A percentile compares a stretch with the other conserved stretches of the same genome.
phyloP scores from a whole-genome alignment of 305 asterid species.

The Fraxinus latifolia region DNA sequence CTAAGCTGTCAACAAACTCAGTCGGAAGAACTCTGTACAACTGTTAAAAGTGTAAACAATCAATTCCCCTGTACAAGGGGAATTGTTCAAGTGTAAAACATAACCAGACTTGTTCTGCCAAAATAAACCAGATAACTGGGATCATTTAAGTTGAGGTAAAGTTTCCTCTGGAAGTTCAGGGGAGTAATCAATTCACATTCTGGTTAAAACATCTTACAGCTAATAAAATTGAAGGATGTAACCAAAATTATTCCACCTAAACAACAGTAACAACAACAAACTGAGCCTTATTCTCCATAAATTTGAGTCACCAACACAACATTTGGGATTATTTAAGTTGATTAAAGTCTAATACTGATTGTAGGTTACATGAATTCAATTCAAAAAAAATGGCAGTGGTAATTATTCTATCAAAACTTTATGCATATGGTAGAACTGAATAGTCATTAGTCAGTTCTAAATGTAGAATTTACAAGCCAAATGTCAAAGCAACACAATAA shows the following conservation, averaged over 20 bases:
- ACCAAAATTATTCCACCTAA: not conserved
- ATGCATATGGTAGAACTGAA: slow-evolving; percentile 15
- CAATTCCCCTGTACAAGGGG: too few relatives aligned
- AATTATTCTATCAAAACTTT: not conserved
- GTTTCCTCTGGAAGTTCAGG: too few relatives aligned
- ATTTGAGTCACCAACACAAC: not conserved
- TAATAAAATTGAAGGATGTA: not conserved
- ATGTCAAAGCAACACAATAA: slow-evolving; percentile 3
- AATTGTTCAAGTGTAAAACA: not conserved
- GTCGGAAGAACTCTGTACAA: not conserved
- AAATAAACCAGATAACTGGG: not conserved
- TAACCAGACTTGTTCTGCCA: not conserved
- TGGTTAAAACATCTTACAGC: not conserved
- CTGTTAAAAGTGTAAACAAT: too few relatives aligned
- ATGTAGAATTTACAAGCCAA: slow-evolving; percentile 18
- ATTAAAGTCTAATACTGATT: not conserved
- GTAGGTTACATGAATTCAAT: not conserved
- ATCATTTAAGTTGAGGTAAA: not conserved
- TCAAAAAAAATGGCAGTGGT: not conserved
- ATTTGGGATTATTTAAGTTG: not conserved
- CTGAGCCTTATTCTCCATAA: not conserved
- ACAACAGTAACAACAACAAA: not conserved
- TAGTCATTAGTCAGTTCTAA: not conserved
- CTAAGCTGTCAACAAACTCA: not conserved
- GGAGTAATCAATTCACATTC: too few relatives aligned